Percentiles rank a stretch among this genome's conserved stretches.
phyloP scores from a whole-genome alignment of 345 rosid genomes.

The Populus nigra region DNA sequence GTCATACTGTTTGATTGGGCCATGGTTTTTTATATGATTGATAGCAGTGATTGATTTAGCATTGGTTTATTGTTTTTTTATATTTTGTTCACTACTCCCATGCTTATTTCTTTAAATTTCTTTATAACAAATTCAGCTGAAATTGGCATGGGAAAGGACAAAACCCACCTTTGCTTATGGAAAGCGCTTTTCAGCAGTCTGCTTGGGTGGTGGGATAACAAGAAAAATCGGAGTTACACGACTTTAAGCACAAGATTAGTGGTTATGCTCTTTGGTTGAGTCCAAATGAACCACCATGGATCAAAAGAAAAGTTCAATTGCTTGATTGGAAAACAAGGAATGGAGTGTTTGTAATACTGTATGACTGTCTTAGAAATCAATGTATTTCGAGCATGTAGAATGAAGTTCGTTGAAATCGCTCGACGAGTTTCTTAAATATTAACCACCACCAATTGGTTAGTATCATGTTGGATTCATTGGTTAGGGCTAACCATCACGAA shows the following conservation, averaged over 20 bases:
- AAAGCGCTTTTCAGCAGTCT: conserved; percentile 15
- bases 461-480: too few species aligned
- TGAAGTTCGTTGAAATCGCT: too few species aligned
- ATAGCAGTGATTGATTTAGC: neutral
- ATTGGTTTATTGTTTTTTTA: neutral
- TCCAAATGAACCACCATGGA: conserved; percentile 17
- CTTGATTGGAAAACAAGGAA: neutral
- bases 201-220: conserved; percentile 22
- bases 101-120: neutral
- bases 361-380: too few species aligned
- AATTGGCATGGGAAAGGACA: neutral
- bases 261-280: conserved; percentile 14
- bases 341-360: too few species aligned
- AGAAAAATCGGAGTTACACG: conserved; percentile 7
- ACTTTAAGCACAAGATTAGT: conserved; percentile 22
- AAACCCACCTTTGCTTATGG: conserved; percentile 10
- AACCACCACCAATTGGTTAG: too few species aligned
- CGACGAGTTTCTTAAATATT: too few species aligned
- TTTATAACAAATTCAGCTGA: conserved; percentile 27
- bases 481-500: too few species aligned
- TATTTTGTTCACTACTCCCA: neutral
- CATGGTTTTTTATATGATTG: neutral
- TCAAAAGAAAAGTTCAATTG: conserved; percentile 17
- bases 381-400: too few species aligned
- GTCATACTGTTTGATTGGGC: neutral